A percentile compares a stretch with the other conserved stretches of the same genome.
Conservation (phyloP, 2,329 filamentous ascomycete species). For the Zalaria obscura region DNA sequence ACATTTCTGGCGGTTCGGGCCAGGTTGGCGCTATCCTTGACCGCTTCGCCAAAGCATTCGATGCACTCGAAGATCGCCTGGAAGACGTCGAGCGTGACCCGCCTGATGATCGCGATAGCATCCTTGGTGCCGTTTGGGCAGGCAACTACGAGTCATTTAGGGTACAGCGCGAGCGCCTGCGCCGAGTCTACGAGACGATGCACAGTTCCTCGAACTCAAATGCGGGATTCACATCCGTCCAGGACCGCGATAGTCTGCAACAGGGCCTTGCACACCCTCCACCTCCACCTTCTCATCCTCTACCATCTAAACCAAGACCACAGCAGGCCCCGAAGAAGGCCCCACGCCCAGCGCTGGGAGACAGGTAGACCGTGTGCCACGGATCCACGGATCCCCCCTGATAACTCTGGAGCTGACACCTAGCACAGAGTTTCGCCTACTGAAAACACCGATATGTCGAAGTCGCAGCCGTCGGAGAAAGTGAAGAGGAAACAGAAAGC, state of each 20-base stretch:
- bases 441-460: not conserved
- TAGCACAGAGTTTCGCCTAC: not conserved
- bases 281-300: not conserved
- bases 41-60: conserved; percentile 54
- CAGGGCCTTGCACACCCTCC: not conserved
- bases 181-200: conserved; percentile 12
- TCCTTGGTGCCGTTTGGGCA: conserved; percentile 58
- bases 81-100: conserved; percentile 23
- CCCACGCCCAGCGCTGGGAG: not conserved
- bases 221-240: not conserved
- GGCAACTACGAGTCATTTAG: conserved; percentile 69
- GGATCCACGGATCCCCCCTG: not conserved
- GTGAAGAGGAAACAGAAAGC: conserved; percentile 1
- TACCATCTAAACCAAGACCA: not conserved
- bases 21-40: conserved; percentile 53
- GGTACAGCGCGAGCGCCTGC: conserved; percentile 51
- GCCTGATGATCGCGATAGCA: conserved; percentile 27
- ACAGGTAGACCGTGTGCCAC: not conserved
- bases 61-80: conserved; percentile 28
- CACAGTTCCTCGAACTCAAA: conserved; percentile 2
- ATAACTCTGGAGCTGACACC: not conserved
- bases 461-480: not conserved
- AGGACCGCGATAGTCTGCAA: not conserved
- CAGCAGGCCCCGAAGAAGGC: not conserved
- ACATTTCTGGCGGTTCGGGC: conserved; percentile 75